Conservation (phyloP, 306 rosid genomes). For the Vicia faba region DNA sequence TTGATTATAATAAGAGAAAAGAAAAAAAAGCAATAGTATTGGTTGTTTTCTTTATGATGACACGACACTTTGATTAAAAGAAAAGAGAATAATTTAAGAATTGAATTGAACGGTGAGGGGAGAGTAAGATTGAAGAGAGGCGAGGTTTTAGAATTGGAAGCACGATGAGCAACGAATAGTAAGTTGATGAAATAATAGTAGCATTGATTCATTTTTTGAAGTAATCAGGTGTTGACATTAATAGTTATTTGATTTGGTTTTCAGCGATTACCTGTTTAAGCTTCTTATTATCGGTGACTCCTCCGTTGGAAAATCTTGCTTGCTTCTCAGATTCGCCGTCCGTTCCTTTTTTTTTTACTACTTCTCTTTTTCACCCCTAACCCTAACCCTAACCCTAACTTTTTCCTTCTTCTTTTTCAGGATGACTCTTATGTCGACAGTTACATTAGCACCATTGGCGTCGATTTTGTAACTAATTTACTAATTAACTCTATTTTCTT, state of each 20-base stretch:
- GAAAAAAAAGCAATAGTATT: no score
- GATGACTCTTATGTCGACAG: conserved; percentile 94
- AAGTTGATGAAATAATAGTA: conserved; percentile 28
- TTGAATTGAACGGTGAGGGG: neutral
- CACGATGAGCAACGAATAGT: conserved; percentile 82
- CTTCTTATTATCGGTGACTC: conserved; percentile 94
- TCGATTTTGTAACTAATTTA: conserved; percentile 67
- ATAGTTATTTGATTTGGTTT: neutral
- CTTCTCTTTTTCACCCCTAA: neutral
- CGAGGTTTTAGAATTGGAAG: neutral
- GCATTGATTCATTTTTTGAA: no score
- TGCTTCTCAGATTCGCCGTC: conserved; percentile 92
- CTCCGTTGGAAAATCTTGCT: conserved; percentile 91
- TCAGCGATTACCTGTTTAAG: conserved; percentile 91
- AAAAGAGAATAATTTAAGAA: no score
- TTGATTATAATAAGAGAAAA: no score
- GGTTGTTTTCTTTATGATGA: no score
- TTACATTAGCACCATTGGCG: conserved; percentile 96
- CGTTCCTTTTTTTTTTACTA: conserved; percentile 2
- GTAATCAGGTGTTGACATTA: neutral
- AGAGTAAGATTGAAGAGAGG: neutral
- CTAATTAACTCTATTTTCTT: neutral
- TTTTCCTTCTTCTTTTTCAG: conserved; percentile 35
- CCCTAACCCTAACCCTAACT: neutral
- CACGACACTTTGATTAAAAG: no score